Evolutionary conservation across 768 basidiomycete genomes (phyloP).

Genomic region (Termitomyces sp.): DNA sequence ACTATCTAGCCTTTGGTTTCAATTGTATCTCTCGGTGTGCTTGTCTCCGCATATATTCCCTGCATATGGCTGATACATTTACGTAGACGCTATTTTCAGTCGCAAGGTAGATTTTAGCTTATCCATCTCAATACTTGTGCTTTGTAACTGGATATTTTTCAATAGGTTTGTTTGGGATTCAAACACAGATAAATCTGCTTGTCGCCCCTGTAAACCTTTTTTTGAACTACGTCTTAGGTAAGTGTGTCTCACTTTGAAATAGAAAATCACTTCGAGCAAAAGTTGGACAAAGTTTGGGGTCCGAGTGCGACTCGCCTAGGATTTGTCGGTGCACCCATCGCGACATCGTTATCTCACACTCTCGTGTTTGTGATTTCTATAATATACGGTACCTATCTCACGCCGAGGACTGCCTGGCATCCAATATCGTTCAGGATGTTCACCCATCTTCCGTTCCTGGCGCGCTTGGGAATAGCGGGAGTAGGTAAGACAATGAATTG

Average conservation of each 20-base stretch:
- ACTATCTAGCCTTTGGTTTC: slow-evolving; percentile 39
- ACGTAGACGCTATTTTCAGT: slow-evolving; percentile 68
- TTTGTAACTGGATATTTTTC: not conserved
- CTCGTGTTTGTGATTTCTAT: slow-evolving; percentile 64
- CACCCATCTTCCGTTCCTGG: slow-evolving; percentile 58
- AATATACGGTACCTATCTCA: slow-evolving; percentile 58
- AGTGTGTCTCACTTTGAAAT: not conserved
- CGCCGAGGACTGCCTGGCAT: slow-evolving; percentile 75
- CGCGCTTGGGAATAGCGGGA: slow-evolving; percentile 76
- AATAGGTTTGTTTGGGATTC: slow-evolving; percentile 9
- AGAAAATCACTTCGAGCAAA: not conserved
- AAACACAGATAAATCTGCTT: slow-evolving; percentile 21
- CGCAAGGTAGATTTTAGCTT: slow-evolving; percentile 58
- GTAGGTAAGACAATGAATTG: slow-evolving; percentile 40
- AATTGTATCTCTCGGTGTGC: slow-evolving; percentile 42
- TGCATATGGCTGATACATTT: not conserved
- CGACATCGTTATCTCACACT: slow-evolving; percentile 83
- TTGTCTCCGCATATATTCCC: not conserved
- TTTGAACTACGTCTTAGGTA: slow-evolving; percentile 80
- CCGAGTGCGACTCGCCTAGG: slow-evolving; percentile 74
- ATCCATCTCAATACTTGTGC: not conserved
- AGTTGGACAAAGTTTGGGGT: slow-evolving; percentile 61
- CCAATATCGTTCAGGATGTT: slow-evolving; percentile 65
- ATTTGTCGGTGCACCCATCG: slow-evolving; percentile 89
- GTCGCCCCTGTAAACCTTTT: slow-evolving; percentile 83